These are phyloP conservation scores for Seiridium unicorne DNA, from an alignment of 2,329 filamentous ascomycete species.

Conservation along the genomic window DNA sequence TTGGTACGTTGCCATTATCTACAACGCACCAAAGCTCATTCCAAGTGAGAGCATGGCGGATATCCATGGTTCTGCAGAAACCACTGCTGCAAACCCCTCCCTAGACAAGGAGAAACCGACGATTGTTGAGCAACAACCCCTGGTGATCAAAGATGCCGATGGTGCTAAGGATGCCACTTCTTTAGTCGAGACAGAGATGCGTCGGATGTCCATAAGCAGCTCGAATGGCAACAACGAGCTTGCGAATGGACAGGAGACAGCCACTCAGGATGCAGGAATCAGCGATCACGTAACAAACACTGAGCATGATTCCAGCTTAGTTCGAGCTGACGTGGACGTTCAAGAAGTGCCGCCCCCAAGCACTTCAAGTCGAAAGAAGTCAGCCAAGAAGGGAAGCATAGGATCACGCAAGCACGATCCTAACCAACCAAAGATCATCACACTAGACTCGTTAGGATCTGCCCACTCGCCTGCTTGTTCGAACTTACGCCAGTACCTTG, in stretches of 20 bases:
- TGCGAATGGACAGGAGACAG: background rate
- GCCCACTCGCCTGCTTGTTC: constrained; percentile 63
- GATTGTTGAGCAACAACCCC: background rate
- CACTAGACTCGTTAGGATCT: constrained; percentile 79
- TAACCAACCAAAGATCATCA: constrained; percentile 70
- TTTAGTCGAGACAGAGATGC: background rate
- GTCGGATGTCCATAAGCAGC: constrained; percentile 3
- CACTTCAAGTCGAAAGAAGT: constrained; percentile 21
- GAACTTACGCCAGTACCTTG: constrained; percentile 73
- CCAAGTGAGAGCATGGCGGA: constrained; percentile 15
- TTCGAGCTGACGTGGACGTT: background rate
- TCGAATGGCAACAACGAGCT: background rate
- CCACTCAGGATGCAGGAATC: background rate
- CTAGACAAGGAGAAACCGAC: background rate
- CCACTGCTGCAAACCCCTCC: background rate
- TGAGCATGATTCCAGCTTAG: background rate
- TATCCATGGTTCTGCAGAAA: background rate
- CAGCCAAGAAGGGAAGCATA: constrained; percentile 29
- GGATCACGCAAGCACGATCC: constrained; percentile 41
- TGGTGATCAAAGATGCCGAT: background rate
- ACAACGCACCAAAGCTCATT: constrained; percentile 72
- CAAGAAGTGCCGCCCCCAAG: background rate
- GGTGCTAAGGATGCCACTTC: background rate
- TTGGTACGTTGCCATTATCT: constrained; percentile 96
- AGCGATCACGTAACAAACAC: background rate